Percentiles rank a stretch among this genome's conserved stretches.
phyloP scores from a whole-genome alignment of 768 basidiomycete genomes.

The Termitomyces sp. region DNA sequence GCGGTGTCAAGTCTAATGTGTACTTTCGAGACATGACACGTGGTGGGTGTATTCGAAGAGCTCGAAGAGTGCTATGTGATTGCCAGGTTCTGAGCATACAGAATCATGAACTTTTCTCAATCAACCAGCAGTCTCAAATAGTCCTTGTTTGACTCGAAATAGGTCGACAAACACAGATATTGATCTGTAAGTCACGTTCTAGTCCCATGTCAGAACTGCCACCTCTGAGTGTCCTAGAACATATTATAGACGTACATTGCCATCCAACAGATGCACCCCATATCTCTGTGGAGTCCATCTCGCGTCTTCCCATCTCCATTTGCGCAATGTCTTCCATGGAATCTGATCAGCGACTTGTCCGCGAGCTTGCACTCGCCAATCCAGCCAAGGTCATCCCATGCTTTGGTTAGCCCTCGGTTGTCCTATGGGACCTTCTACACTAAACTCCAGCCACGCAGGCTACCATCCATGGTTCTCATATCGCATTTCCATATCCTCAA shows the following conservation, averaged over 20 bases:
- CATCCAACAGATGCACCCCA: conserved; percentile 78
- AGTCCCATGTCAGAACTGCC: conserved; percentile 16
- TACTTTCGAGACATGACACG: conserved; percentile 31
- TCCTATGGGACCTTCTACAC: conserved; percentile 7
- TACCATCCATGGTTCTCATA: conserved; percentile 95
- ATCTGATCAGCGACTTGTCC: conserved; percentile 69
- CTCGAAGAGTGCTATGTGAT: neutral
- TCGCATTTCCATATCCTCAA: conserved; percentile 48
- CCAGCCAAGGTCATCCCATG: conserved; percentile 75
- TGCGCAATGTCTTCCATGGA: conserved; percentile 76
- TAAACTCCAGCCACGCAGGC: conserved; percentile 36
- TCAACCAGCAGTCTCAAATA: neutral
- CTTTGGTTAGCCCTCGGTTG: conserved; percentile 59
- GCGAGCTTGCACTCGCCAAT: conserved; percentile 51
- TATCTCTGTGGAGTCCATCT: conserved; percentile 42
- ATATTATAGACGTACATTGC: conserved; percentile 85
- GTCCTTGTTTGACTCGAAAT: conserved; percentile 1
- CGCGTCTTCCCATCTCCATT: conserved; percentile 55
- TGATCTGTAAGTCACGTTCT: neutral
- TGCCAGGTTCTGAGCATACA: conserved; percentile 1
- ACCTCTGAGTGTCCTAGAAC: conserved; percentile 43
- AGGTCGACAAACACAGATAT: neutral
- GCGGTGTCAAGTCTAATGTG: conserved; percentile 28
- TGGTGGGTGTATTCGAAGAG: neutral
- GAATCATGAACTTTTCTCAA: neutral